These are phyloP conservation scores for Monosporozyma unispora DNA, from an alignment of 805 yeast genomes.

Conservation along the genomic window DNA sequence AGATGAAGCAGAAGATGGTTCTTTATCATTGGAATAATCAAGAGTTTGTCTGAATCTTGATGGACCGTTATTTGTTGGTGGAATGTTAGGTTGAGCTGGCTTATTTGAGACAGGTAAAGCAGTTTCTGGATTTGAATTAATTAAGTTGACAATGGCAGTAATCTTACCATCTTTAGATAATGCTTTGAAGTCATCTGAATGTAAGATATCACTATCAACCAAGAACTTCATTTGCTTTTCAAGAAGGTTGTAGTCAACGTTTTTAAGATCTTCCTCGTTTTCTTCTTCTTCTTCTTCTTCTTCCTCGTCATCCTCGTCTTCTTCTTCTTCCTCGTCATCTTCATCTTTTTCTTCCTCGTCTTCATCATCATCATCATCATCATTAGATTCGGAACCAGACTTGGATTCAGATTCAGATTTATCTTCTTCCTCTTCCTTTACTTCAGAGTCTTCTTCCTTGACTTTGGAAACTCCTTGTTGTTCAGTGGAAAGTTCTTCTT, in stretches of 20 bases:
- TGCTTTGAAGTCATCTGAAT: slow-evolving; percentile 29
- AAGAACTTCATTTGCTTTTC: slow-evolving; percentile 26
- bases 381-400: background rate
- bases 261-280: slow-evolving; percentile 7
- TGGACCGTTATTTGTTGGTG: background rate
- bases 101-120: slow-evolving; percentile 25
- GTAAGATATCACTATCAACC: slow-evolving; percentile 22
- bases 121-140: slow-evolving; percentile 30
- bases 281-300: slow-evolving; percentile 3
- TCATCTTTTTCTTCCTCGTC: slow-evolving; percentile 12
- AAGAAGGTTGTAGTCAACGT: slow-evolving; percentile 20
- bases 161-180: slow-evolving; percentile 30
- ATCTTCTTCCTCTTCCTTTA: background rate
- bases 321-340: slow-evolving; percentile 17
- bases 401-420: slow-evolving; percentile 3
- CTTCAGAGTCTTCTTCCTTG: background rate
- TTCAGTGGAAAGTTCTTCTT: slow-evolving; percentile 8
- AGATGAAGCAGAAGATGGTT: background rate
- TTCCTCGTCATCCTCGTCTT: slow-evolving; percentile 6
- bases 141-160: slow-evolving; percentile 20
- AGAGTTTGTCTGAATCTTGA: slow-evolving; percentile 17
- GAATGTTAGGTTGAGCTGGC: slow-evolving; percentile 27
- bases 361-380: slow-evolving; percentile 11
- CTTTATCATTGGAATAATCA: background rate
- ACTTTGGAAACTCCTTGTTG: background rate